Conservation (phyloP, 176 grass and related monocot genomes). For the Juncus effusus region DNA sequence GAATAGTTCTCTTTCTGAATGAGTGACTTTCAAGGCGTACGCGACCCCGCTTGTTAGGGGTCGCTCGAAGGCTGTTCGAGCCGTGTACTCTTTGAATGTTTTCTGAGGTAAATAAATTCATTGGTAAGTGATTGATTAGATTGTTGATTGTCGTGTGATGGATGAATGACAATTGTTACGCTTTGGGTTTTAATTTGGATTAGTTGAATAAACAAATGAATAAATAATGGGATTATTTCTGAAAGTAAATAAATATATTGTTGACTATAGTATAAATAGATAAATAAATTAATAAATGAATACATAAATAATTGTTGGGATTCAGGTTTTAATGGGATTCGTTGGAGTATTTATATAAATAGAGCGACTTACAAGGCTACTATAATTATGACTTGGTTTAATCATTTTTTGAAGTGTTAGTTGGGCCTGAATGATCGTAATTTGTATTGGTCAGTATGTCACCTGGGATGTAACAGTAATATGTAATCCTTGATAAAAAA, state of each 20-base stretch:
- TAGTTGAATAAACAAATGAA: background rate
- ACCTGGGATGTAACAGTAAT: background rate
- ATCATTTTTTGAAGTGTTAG: background rate
- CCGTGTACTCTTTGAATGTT: slow-evolving; percentile 76
- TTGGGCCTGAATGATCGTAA: background rate
- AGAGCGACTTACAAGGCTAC: background rate
- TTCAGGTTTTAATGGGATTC: background rate
- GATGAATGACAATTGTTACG: background rate
- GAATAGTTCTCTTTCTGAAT: slow-evolving; percentile 56
- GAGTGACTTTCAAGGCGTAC: slow-evolving; percentile 68
- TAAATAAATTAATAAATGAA: no score
- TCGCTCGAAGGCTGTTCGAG: slow-evolving; percentile 75
- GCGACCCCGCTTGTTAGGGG: slow-evolving; percentile 76
- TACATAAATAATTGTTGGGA: background rate
- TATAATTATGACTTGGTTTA: background rate
- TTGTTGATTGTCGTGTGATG: background rate
- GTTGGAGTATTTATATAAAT: background rate
- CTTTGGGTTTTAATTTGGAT: no score
- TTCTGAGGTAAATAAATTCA: slow-evolving; percentile 32
- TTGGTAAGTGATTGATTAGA: background rate
- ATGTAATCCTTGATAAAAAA: background rate
- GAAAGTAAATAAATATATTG: no score
- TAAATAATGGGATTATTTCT: no score
- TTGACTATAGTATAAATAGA: no score
- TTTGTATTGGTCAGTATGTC: no score